These are phyloP conservation scores for Periconia digitata DNA, from an alignment of 2,329 filamentous ascomycete genomes.

Conservation along the genomic window DNA sequence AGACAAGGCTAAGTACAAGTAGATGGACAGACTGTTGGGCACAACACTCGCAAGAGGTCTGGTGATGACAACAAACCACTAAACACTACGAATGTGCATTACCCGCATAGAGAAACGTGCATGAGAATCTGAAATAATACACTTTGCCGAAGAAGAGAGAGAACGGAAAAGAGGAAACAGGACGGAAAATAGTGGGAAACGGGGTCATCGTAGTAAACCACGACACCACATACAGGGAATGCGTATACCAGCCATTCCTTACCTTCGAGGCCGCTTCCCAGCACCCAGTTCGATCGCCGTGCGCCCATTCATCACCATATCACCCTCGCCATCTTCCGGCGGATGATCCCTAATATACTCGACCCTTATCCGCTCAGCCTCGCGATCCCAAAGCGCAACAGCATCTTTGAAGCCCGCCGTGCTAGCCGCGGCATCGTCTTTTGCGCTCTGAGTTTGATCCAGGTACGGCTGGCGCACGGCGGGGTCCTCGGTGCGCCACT, in stretches of 20 bases:
- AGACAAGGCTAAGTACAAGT: too few species aligned
- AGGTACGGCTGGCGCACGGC: constrained; percentile 77
- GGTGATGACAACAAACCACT: too few species aligned
- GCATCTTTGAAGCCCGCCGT: constrained; percentile 62
- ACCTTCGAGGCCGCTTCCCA: constrained; percentile 37
- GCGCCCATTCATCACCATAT: constrained; percentile 36
- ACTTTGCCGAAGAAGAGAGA: constrained; percentile 25
- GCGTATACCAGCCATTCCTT: too few species aligned
- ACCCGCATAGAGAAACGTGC: too few species aligned
- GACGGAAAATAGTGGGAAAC: constrained; percentile 22
- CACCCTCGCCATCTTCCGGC: constrained; percentile 31
- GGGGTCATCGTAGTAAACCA: too few species aligned
- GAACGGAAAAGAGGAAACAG: constrained; percentile 8
- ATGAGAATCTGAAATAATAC: too few species aligned
- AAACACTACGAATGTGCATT: too few species aligned
- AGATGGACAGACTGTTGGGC: too few species aligned
- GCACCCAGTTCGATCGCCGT: constrained; percentile 43
- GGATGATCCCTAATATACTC: constrained; percentile 46
- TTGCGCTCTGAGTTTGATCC: constrained; percentile 71
- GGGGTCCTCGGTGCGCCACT: constrained; percentile 79
- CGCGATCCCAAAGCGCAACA: constrained; percentile 71
- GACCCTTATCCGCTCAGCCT: constrained; percentile 54
- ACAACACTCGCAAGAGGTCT: too few species aligned
- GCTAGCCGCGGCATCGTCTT: constrained; percentile 62
- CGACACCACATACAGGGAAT: too few species aligned